Conservation (phyloP, 2,329 filamentous ascomycete species). For the Pestalotiopsis sp. region DNA sequence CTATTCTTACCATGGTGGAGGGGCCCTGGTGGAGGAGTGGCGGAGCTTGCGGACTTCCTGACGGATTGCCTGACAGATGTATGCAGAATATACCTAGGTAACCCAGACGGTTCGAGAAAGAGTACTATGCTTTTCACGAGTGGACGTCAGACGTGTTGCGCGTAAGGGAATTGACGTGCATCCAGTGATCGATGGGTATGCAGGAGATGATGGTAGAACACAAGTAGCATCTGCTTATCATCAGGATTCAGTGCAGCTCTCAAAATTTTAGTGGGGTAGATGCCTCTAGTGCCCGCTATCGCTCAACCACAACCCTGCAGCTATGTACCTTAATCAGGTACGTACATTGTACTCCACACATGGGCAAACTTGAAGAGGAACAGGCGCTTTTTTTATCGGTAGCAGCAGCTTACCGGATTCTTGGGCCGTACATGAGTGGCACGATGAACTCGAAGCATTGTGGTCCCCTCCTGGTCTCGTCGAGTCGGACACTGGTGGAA, state of each 20-base stretch:
- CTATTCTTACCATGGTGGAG: not conserved
- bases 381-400: too few relatives aligned
- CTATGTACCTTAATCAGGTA: not conserved
- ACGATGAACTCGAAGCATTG: too few relatives aligned
- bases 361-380: not conserved
- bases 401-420: too few relatives aligned
- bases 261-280: conserved; percentile 3
- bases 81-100: not conserved
- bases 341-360: not conserved
- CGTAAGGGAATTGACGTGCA: not conserved
- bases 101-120: not conserved
- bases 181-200: not conserved
- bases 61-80: not conserved
- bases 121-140: not conserved
- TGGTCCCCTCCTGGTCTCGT: too few relatives aligned
- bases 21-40: not conserved
- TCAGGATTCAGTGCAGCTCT: not conserved
- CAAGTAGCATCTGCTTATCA: not conserved
- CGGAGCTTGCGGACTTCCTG: too few relatives aligned
- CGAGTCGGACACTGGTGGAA: too few relatives aligned
- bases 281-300: not conserved
- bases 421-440: too few relatives aligned
- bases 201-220: not conserved
- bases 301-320: not conserved
- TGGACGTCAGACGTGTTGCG: not conserved